Base-by-base conservation (phyloP, 495 filamentous ascomycete genomes). In the Podospora sp. region DNA sequence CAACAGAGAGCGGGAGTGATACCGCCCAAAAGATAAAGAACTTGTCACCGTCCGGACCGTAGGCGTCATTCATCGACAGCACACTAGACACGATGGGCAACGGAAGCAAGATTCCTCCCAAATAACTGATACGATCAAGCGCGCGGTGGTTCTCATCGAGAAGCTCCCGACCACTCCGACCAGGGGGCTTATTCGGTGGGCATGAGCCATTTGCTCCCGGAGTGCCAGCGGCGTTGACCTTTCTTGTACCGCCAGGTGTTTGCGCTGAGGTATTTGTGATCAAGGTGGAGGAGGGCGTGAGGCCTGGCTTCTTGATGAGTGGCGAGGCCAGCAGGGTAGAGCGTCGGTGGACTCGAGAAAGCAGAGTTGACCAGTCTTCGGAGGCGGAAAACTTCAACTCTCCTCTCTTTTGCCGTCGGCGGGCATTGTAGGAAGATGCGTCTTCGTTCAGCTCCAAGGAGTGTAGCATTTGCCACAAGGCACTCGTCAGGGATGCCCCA, bases 1-100 rank as follows among this genome's bases (percentile, higher is more conserved):
- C 16, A 18, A 73, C 46, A 1, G 78, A 67, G 0, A 81, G 71
- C 4, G 80, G 79, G 9, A 76, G 51, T 1, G 72, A 65, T 0
- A 71, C 70, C 0, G 75, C 79, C 80, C 80, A 82, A 62, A 82
- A 82, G 0, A 82, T 67, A 61, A 62, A 82, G 75, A 81, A 81
- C 65, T 68, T 67, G 57, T 50, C 14, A 2, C 73, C 75, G 40
- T 68, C 69, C 0, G 80, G 78, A 11, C 71, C 72, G 64, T 74
- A 82, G 21, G 71, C 69, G 36, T 80, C 78, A 36, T 72, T 76
- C 77, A 82, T 82, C 0, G 76, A 76, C 9, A 81, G 73, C 61
- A 82, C 75, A n/a, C 78, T 70, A 0, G 78, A 79, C 7, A 81
- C 75, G 55, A 82, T 73, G 33, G 78, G 75, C 8, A 82, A 65